Conservation (phyloP, 805 yeast species). For the Starmerella khaoyaiensis region DNA sequence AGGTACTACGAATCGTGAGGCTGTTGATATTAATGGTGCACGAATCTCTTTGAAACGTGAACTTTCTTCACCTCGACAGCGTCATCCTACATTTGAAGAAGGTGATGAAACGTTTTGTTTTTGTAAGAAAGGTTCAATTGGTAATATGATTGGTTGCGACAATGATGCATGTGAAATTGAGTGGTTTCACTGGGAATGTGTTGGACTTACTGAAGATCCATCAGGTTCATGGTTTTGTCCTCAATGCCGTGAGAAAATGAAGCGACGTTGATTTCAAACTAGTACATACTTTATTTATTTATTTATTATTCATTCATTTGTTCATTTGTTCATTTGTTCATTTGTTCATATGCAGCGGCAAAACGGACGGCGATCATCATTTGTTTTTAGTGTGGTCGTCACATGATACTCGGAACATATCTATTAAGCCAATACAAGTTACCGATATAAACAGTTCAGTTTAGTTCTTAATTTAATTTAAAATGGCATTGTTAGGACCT, state of each 20-base stretch:
- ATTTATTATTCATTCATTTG: not conserved
- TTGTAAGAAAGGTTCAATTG: conserved; percentile 88
- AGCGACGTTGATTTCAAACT: too few species aligned
- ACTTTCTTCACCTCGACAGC: conserved; percentile 9
- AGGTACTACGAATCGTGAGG: too few species aligned
- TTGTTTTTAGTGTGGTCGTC: not conserved
- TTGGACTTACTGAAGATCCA: conserved; percentile 78
- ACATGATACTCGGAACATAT: not conserved
- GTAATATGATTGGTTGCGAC: conserved; percentile 95
- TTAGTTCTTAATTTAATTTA: not conserved
- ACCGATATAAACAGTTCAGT: too few species aligned
- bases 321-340: not conserved
- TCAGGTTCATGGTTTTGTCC: conserved; percentile 93
- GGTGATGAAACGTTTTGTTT: conserved; percentile 63
- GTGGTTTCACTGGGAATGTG: conserved; percentile 96
- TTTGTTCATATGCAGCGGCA: not conserved
- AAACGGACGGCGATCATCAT: not conserved
- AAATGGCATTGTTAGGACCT: conserved; percentile 16
- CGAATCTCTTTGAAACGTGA: conserved; percentile 15
- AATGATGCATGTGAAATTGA: conserved; percentile 75
- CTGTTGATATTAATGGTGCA: conserved; percentile 12
- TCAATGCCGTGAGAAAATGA: conserved; percentile 41
- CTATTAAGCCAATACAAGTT: not conserved
- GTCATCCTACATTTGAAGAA: conserved; percentile 33
- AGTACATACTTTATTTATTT: conserved; percentile 1